A percentile compares a stretch with the other conserved stretches of the same genome.
These are phyloP conservation scores for Posidonia australis DNA, from an alignment of 106 monocot genomes.

Conservation along the genomic window DNA sequence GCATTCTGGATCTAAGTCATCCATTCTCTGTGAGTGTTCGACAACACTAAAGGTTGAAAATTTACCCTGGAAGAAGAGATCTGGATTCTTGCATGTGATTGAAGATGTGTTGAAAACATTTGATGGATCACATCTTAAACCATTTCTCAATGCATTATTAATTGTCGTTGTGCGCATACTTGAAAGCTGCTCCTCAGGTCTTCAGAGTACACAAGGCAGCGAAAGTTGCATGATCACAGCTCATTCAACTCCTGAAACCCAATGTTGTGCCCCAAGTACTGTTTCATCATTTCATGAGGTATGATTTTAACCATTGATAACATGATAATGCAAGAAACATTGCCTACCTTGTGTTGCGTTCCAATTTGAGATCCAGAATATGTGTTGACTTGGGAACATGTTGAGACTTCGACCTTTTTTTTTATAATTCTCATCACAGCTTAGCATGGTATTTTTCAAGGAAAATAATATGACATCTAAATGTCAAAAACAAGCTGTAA, in stretches of 20 bases:
- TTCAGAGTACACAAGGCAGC: conserved; percentile 12
- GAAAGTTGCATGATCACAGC: neutral
- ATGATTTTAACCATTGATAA: neutral
- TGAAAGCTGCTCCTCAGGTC: conserved; percentile 46
- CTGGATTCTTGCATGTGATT: conserved; percentile 69
- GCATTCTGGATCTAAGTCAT: conserved; percentile 9
- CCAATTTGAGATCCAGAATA: neutral
- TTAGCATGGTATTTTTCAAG: too few relatives aligned
- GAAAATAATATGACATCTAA: too few relatives aligned
- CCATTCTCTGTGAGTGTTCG: conserved; percentile 19
- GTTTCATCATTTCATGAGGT: conserved; percentile 9
- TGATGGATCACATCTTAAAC: conserved; percentile 55
- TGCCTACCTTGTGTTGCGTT: neutral
- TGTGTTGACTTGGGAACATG: too few relatives aligned
- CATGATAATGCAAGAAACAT: too few relatives aligned
- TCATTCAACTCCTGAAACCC: neutral
- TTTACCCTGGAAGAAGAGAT: conserved; percentile 52
- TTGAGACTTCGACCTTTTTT: too few relatives aligned
- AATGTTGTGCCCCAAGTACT: conserved; percentile 7
- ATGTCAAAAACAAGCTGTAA: too few relatives aligned
- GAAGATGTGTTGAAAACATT: conserved; percentile 73
- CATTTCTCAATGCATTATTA: conserved; percentile 62
- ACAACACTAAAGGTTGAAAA: conserved; percentile 11
- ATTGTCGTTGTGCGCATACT: conserved; percentile 56
- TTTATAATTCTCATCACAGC: too few relatives aligned